Evolutionary conservation across 768 basidiomycete genomes (phyloP).

Genomic region (Heimioporus sp.): DNA sequence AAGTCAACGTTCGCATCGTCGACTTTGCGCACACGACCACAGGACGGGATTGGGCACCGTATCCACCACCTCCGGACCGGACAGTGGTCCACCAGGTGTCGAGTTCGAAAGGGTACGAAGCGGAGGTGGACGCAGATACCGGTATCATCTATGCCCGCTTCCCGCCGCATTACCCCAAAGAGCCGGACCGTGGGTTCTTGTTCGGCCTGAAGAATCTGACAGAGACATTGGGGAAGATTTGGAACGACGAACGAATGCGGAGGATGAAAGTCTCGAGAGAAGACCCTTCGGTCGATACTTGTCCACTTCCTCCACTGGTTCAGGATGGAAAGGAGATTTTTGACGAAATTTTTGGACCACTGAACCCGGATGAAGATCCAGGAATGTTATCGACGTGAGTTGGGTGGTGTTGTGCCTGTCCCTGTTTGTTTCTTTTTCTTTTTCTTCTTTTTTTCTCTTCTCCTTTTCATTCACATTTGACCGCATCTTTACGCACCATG

Average conservation of each 20-base stretch:
- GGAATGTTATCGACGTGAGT: slow-evolving; percentile 74
- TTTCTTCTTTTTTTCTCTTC: neutral
- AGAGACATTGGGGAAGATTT: slow-evolving; percentile 75
- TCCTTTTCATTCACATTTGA: neutral
- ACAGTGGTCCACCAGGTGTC: slow-evolving; percentile 43
- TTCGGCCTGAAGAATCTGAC: slow-evolving; percentile 85
- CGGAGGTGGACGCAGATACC: slow-evolving; percentile 77
- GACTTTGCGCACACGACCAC: slow-evolving; percentile 99
- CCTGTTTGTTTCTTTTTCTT: neutral
- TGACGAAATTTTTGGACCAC: slow-evolving; percentile 59
- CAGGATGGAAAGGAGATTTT: slow-evolving; percentile 80
- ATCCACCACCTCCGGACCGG: slow-evolving; percentile 46
- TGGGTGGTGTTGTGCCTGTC: neutral
- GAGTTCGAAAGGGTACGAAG: slow-evolving; percentile 73
- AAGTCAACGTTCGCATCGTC: slow-evolving; percentile 93
- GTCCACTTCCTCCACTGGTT: slow-evolving; percentile 61
- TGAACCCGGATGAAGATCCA: slow-evolving; percentile 55
- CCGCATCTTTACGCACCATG: no score
- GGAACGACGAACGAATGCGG: slow-evolving; percentile 79
- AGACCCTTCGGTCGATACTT: slow-evolving; percentile 42
- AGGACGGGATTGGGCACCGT: slow-evolving; percentile 83
- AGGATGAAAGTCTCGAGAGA: slow-evolving; percentile 64
- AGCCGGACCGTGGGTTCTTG: slow-evolving; percentile 92
- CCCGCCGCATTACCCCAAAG: slow-evolving; percentile 85
- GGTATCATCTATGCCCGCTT: slow-evolving; percentile 90